These are phyloP conservation scores for Ajuga chamaepitys DNA, from an alignment of 257 asterid genomes.

Conservation along the genomic window DNA sequence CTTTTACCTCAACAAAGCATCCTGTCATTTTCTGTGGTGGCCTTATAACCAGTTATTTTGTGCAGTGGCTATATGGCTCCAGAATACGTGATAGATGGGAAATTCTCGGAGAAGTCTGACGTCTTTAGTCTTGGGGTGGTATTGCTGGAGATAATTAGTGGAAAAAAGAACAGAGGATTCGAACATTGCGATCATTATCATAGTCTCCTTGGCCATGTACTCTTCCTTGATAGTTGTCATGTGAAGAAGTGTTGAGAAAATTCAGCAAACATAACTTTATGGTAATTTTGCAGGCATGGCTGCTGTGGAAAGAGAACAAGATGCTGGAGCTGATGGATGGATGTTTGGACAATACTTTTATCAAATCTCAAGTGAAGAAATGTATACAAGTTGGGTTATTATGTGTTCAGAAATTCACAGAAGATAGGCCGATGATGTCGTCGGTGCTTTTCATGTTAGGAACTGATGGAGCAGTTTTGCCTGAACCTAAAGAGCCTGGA, in stretches of 20 bases:
- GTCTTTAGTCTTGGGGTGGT: slow-evolving; percentile 28
- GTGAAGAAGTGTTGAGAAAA: too few species aligned
- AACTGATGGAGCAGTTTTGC: slow-evolving; percentile 17
- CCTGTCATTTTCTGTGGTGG: too few species aligned
- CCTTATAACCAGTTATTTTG: not conserved
- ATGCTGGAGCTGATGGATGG: slow-evolving; percentile 25
- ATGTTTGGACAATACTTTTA: slow-evolving; percentile 7
- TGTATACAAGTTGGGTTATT: slow-evolving; percentile 33
- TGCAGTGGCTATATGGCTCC: slow-evolving; percentile 12
- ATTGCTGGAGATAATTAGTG: slow-evolving; percentile 33
- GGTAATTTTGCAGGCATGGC: slow-evolving; percentile 27
- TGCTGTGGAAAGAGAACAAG: slow-evolving; percentile 27
- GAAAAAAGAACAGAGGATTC: slow-evolving; percentile 30
- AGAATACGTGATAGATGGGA: not conserved
- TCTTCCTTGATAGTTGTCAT: not conserved
- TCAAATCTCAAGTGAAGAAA: slow-evolving; percentile 32
- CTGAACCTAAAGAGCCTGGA: slow-evolving; percentile 36
- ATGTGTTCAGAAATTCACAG: slow-evolving; percentile 26
- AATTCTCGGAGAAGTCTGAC: not conserved
- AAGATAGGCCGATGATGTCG: slow-evolving; percentile 30
- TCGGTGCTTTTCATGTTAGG: slow-evolving; percentile 31
- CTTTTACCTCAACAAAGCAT: too few species aligned
- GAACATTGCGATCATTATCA: slow-evolving; percentile 8
- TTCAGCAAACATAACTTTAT: not conserved
- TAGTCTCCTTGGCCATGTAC: slow-evolving; percentile 35